Conservation (phyloP, 352 stramenopile genomes). For the Phytophthora ohioensis region DNA sequence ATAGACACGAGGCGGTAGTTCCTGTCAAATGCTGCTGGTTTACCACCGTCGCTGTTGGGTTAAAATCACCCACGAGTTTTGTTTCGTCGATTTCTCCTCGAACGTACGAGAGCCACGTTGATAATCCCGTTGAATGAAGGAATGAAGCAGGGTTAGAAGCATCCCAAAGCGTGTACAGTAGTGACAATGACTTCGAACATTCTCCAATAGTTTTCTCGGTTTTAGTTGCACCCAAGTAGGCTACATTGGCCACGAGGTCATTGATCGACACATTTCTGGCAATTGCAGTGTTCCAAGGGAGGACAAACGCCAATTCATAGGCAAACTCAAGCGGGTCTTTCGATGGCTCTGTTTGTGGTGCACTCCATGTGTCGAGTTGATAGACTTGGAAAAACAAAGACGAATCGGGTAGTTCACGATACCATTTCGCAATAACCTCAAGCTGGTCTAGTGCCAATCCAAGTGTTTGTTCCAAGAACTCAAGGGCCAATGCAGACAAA, state of each 20-base stretch:
- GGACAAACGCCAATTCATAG: slow-evolving; percentile 53
- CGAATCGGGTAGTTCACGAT: slow-evolving; percentile 35
- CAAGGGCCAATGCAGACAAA: slow-evolving; percentile 47
- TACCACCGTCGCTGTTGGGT: slow-evolving; percentile 24
- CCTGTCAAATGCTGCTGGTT: slow-evolving; percentile 21
- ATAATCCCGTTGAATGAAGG: slow-evolving; percentile 39
- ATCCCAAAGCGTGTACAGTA: slow-evolving; percentile 57
- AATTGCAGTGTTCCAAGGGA: slow-evolving; percentile 37
- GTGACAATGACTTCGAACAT: slow-evolving; percentile 41
- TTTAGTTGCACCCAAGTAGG: slow-evolving; percentile 9
- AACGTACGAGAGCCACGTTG: slow-evolving; percentile 41
- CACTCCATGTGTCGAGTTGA: slow-evolving; percentile 52
- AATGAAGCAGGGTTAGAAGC: slow-evolving; percentile 45
- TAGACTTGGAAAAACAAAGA: slow-evolving; percentile 61
- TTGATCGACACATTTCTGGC: slow-evolving; percentile 30
- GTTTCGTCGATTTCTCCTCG: slow-evolving; percentile 26
- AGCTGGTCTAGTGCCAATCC: slow-evolving; percentile 41
- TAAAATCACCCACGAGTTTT: slow-evolving; percentile 20
- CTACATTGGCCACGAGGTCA: slow-evolving; percentile 52
- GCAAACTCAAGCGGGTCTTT: slow-evolving; percentile 55
- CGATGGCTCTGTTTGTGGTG: slow-evolving; percentile 10
- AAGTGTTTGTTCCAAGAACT: slow-evolving; percentile 48
- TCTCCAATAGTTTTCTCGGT: slow-evolving; percentile 22
- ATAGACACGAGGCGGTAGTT: slow-evolving; percentile 41
- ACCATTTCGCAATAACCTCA: slow-evolving; percentile 51